A percentile compares a stretch with the other conserved stretches of the same genome.
Evolutionary conservation across 768 basidiomycete genomes (phyloP).

Genomic region (Auriscalpium vulgare): DNA sequence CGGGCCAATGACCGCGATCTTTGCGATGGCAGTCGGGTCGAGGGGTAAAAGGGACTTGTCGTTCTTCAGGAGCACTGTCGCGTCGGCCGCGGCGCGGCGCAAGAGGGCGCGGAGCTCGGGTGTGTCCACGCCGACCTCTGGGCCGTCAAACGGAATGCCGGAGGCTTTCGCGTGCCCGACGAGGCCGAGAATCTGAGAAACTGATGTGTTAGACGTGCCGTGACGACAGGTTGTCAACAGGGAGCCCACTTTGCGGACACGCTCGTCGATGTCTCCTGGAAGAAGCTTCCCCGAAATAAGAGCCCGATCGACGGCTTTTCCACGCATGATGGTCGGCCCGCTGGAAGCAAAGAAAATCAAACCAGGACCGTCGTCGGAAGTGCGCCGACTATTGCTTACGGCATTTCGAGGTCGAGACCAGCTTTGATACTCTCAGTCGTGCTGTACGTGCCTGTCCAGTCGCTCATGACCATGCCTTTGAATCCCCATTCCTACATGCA

Average conservation of each 20-base stretch:
- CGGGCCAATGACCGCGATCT: conserved; percentile 55
- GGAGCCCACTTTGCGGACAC: conserved; percentile 16
- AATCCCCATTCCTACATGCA: conserved; percentile 50
- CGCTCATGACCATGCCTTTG: conserved; percentile 53
- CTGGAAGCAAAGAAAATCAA: conserved; percentile 15
- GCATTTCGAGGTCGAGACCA: conserved; percentile 60
- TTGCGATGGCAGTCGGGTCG: conserved; percentile 21
- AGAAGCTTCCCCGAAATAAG: conserved; percentile 36
- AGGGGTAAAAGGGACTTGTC: conserved; percentile 43
- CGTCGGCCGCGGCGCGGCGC: conserved; percentile 44
- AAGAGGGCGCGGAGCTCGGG: conserved; percentile 39
- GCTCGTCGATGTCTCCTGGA: conserved; percentile 31
- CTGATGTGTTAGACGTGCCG: background rate
- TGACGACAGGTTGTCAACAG: background rate
- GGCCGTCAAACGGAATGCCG: conserved; percentile 46
- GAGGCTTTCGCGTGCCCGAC: conserved; percentile 41
- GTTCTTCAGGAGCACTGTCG: conserved; percentile 57
- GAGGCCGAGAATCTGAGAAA: conserved; percentile 36
- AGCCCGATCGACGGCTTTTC: conserved; percentile 34
- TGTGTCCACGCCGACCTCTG: conserved; percentile 37
- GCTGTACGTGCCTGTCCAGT: conserved; percentile 46
- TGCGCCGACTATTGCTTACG: conserved; percentile 26
- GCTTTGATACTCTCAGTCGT: conserved; percentile 47
- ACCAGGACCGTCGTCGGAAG: background rate
- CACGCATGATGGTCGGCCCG: conserved; percentile 42